A percentile compares a stretch with the other conserved stretches of the same genome.
Conservation (phyloP, 495 filamentous ascomycete genomes). For the Aspergillus conjunctus region DNA sequence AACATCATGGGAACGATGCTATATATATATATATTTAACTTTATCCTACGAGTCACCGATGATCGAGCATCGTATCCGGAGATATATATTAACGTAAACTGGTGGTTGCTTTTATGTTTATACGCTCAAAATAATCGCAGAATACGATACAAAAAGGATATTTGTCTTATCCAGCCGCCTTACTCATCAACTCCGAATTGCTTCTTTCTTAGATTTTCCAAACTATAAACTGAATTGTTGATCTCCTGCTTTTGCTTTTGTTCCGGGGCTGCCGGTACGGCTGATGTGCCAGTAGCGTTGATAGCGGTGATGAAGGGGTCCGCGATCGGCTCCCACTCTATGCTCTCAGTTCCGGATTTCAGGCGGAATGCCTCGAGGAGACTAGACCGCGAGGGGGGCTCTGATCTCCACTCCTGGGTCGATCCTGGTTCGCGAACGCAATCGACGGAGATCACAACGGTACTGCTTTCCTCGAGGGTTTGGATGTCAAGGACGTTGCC, state of each 20-base stretch:
- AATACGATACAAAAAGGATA: not conserved
- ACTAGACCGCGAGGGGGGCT: slow-evolving; percentile 20
- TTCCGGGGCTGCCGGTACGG: slow-evolving; percentile 33
- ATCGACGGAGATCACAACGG: slow-evolving; percentile 62
- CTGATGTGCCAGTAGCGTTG: slow-evolving; percentile 40
- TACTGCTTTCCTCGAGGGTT: slow-evolving; percentile 30
- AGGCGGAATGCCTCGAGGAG: slow-evolving; percentile 36
- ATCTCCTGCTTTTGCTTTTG: slow-evolving; percentile 37
- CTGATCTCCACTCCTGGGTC: slow-evolving; percentile 37
- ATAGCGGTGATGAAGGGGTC: slow-evolving; percentile 30
- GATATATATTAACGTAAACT: not conserved
- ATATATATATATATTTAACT: not conserved
- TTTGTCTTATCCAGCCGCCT: not conserved
- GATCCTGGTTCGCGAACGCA: slow-evolving; percentile 46
- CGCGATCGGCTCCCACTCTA: slow-evolving; percentile 31
- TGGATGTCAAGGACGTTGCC: slow-evolving; percentile 66
- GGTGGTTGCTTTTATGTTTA: not conserved
- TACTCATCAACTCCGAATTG: slow-evolving; percentile 30
- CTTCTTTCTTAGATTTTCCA: slow-evolving; percentile 74
- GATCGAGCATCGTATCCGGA: no score
- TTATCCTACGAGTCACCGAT: not conserved
- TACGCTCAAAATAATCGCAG: not conserved
- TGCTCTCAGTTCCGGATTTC: slow-evolving; percentile 15
- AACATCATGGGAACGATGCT: slow-evolving; percentile 1
- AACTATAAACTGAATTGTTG: slow-evolving; percentile 63